Evolutionary conservation across 2,329 filamentous ascomycete species (phyloP).

Genomic region (Fusarium illudens): DNA sequence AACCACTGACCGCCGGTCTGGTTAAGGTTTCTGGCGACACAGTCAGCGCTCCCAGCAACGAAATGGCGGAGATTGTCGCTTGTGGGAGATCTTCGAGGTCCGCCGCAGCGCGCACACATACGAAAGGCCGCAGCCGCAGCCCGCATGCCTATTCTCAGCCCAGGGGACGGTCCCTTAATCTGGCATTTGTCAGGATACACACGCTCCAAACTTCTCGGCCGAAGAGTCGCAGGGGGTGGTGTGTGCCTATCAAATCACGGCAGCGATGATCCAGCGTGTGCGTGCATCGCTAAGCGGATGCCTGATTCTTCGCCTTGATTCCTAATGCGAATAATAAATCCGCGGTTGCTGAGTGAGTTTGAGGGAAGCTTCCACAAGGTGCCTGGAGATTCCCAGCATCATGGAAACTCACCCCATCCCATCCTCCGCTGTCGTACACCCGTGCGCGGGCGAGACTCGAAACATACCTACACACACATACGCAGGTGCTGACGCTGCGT

Average conservation of each 20-base stretch:
- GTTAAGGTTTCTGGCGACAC: slow-evolving; percentile 33
- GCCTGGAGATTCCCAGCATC: not conserved
- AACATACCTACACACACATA: no score
- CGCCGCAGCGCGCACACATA: not conserved
- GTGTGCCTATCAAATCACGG: slow-evolving; percentile 17
- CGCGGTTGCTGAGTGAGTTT: slow-evolving; percentile 16
- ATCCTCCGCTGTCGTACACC: not conserved
- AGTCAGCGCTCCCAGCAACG: slow-evolving; percentile 22
- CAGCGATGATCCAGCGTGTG: slow-evolving; percentile 1
- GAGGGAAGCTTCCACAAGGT: slow-evolving; percentile 25
- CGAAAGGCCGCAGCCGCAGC: slow-evolving; percentile 15
- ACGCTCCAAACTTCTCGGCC: slow-evolving; percentile 20
- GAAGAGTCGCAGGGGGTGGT: slow-evolving; percentile 9
- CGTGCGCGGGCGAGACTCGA: not conserved
- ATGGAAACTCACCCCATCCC: not conserved
- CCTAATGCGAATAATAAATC: slow-evolving; percentile 31
- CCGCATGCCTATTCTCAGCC: not conserved
- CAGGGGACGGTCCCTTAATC: slow-evolving; percentile 28
- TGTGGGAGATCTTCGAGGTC: not conserved
- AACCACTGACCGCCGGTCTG: slow-evolving; percentile 31
- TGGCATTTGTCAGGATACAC: slow-evolving; percentile 27
- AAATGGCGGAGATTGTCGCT: slow-evolving; percentile 31
- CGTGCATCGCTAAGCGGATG: slow-evolving; percentile 7
- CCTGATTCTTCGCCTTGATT: slow-evolving; percentile 26
- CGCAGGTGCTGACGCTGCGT: not conserved